phyloP scores from a whole-genome alignment of 768 basidiomycete species.

The Piloderma croceum region DNA sequence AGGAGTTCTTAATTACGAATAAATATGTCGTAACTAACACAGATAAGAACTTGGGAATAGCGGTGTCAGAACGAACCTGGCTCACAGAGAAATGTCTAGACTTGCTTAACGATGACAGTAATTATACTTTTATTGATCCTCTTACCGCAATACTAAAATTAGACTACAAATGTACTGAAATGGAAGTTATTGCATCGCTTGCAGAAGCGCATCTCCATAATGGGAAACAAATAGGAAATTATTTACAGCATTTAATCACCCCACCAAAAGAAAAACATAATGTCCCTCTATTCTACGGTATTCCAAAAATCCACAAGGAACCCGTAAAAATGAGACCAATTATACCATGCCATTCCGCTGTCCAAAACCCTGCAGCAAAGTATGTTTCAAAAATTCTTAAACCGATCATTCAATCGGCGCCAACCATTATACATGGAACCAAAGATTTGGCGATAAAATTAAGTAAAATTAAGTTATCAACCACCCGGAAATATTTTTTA shows the following conservation, averaged over 20 bases:
- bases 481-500: slow-evolving; percentile 12
- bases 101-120: too few relatives aligned
- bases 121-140: slow-evolving; percentile 4
- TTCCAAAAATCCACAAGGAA: slow-evolving; percentile 32
- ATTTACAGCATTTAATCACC: too few relatives aligned
- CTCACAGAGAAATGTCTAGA: too few relatives aligned
- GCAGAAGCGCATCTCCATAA: not conserved
- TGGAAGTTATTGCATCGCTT: too few relatives aligned
- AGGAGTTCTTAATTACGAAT: slow-evolving; percentile 13
- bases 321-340: slow-evolving; percentile 24
- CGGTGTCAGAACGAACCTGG: too few relatives aligned
- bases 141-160: slow-evolving; percentile 4
- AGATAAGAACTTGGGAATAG: slow-evolving; percentile 25
- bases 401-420: slow-evolving; percentile 22
- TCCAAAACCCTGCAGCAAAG: too few relatives aligned
- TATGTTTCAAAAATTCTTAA: slow-evolving; percentile 28
- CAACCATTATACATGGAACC: too few relatives aligned
- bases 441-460: slow-evolving; percentile 30
- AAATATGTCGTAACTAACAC: slow-evolving; percentile 19
- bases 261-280: too few relatives aligned
- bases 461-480: slow-evolving; percentile 14
- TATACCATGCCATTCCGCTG: too few relatives aligned
- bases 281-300: slow-evolving; percentile 20
- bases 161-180: too few relatives aligned
- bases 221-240: slow-evolving; percentile 7